phyloP scores from a whole-genome alignment of 306 rosid species.

The Alnus rubra region DNA sequence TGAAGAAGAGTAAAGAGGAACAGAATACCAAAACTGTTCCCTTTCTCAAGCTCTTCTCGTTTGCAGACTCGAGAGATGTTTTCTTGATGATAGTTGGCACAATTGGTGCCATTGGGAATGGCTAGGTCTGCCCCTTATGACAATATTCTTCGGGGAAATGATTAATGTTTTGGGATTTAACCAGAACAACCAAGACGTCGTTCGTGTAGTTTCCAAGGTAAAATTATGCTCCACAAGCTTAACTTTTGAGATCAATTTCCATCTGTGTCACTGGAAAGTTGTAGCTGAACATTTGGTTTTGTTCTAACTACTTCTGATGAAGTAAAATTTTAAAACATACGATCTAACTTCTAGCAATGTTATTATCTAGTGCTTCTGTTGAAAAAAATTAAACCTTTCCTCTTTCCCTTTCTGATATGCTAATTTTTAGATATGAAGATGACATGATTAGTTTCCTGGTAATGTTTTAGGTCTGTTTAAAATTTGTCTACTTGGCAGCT shows the following conservation, averaged over 20 bases:
- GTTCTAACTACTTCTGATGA: background rate
- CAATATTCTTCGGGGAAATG: conserved; percentile 36
- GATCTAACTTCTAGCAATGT: background rate
- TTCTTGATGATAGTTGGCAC: conserved; percentile 40
- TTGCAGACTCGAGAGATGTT: conserved; percentile 7
- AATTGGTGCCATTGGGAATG: conserved; percentile 45
- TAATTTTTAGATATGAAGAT: background rate
- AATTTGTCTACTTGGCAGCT: conserved; percentile 65
- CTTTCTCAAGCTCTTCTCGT: conserved; percentile 12
- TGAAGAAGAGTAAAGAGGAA: background rate
- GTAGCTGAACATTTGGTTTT: conserved; percentile 4
- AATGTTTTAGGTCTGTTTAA: conserved; percentile 61
- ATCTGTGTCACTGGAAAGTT: background rate
- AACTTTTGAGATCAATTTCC: conserved; percentile 1
- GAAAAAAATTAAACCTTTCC: background rate
- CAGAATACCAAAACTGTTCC: background rate
- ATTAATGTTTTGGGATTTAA: conserved; percentile 32
- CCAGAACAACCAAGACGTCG: conserved; percentile 11
- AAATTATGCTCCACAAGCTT: background rate
- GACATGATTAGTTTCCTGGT: conserved; percentile 16
- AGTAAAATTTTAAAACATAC: background rate
- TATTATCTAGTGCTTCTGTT: background rate
- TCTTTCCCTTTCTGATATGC: background rate
- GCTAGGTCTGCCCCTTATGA: conserved; percentile 37
- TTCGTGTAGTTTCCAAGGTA: conserved; percentile 41